Conservation (phyloP, 2,329 filamentous ascomycete species). For the Botrytis fabae region DNA sequence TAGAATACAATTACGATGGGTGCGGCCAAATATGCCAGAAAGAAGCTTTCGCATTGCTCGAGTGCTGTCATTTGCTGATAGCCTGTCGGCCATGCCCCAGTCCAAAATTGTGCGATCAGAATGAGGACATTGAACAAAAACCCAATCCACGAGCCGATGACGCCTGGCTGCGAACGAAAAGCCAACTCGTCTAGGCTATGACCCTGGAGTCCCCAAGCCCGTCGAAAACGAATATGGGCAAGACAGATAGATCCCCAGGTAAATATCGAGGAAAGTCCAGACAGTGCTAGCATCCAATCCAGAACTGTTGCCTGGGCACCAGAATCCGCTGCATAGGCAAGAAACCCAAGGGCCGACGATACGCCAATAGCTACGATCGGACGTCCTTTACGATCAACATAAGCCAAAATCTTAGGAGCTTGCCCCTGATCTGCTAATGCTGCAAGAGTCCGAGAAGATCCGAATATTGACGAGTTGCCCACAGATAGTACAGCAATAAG, state of each 20-base stretch:
- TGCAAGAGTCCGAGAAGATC: conserved; percentile 84
- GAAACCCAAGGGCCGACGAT: conserved; percentile 66
- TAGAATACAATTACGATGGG: conserved; percentile 70
- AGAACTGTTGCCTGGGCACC: conserved; percentile 59
- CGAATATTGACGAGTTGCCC: conserved; percentile 89
- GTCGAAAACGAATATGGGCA: conserved; percentile 89
- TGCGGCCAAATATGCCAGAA: conserved; percentile 68
- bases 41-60: conserved; percentile 65
- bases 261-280: conserved; percentile 72
- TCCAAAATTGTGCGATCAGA: conserved; percentile 84
- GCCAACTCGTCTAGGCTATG: conserved; percentile 75
- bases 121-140: conserved; percentile 74
- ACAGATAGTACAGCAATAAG: conserved; percentile 87
- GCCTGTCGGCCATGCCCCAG: conserved; percentile 73
- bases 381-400: conserved; percentile 80
- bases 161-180: conserved; percentile 76
- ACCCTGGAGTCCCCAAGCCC: conserved; percentile 70
- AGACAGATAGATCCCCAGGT: conserved; percentile 85
- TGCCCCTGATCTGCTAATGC: conserved; percentile 86
- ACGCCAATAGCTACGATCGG: conserved; percentile 72
- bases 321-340: conserved; percentile 74
- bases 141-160: conserved; percentile 78
- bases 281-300: conserved; percentile 76
- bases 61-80: conserved; percentile 48
- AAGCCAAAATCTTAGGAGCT: conserved; percentile 73